These are phyloP conservation scores for Bigelowiella natans DNA, from an alignment of 78 protist genomes.

Conservation along the genomic window DNA sequence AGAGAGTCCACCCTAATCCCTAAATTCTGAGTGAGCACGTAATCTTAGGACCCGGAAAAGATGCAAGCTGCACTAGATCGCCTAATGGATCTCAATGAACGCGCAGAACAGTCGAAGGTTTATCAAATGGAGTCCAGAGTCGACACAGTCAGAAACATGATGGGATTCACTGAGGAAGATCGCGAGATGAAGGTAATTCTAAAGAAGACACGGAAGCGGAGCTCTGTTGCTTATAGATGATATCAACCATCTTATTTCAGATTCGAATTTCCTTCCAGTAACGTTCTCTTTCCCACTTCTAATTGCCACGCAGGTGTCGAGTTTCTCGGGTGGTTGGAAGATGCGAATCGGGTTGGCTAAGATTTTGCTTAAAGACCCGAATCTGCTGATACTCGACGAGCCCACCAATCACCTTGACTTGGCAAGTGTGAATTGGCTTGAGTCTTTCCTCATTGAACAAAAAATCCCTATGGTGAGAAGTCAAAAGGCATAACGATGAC, in stretches of 20 bases:
- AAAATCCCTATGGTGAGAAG: conserved; percentile 7
- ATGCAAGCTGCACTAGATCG: neutral
- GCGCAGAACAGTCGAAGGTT: neutral
- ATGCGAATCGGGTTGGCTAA: conserved; percentile 39
- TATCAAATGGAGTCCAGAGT: neutral
- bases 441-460: neutral
- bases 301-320: neutral
- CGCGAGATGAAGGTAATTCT: neutral
- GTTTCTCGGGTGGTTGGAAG: conserved; percentile 45
- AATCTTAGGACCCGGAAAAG: neutral
- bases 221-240: too few relatives aligned
- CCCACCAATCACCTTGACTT: conserved; percentile 36
- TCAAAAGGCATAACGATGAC: too few relatives aligned
- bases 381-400: conserved; percentile 35
- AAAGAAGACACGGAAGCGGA: too few relatives aligned
- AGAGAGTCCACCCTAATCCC: neutral
- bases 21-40: too few relatives aligned
- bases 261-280: too few relatives aligned
- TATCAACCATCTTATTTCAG: too few relatives aligned
- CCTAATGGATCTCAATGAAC: neutral
- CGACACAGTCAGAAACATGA: neutral
- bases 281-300: too few relatives aligned
- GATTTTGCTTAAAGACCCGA: conserved; percentile 29
- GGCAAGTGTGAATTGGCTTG: conserved; percentile 31
- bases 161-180: neutral